These are phyloP conservation scores for Calycina marina DNA, from an alignment of 2,329 filamentous ascomycete genomes.

Conservation along the genomic window DNA sequence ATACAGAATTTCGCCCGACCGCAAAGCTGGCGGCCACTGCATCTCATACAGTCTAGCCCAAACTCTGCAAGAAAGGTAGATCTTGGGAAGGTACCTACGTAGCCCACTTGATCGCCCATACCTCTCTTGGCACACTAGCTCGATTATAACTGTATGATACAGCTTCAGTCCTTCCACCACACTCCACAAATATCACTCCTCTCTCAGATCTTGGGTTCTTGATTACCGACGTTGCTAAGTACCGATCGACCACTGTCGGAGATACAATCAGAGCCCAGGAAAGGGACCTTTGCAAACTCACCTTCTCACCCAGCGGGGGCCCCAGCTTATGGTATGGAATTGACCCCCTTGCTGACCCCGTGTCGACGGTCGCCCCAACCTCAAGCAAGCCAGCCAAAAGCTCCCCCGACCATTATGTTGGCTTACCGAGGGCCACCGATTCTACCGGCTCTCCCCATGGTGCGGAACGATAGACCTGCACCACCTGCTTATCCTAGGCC, in stretches of 20 bases:
- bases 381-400: conserved; percentile 1
- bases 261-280: too few species aligned
- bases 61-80: conserved; percentile 3
- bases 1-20: conserved; percentile 7
- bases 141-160: neutral
- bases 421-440: too few species aligned
- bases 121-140: neutral
- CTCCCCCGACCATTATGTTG: conserved; percentile 5
- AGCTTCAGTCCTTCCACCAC: neutral
- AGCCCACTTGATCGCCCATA: neutral
- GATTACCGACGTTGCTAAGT: neutral
- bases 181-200: neutral
- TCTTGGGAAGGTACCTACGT: conserved; percentile 10
- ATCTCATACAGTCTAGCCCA: conserved; percentile 8
- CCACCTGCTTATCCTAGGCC: conserved; percentile 5
- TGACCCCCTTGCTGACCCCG: too few species aligned
- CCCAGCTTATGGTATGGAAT: too few species aligned
- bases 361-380: neutral
- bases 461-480: conserved; percentile 5
- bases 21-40: conserved; percentile 14
- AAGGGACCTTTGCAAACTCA: too few species aligned
- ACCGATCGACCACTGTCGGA: neutral
- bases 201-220: too few species aligned
- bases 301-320: too few species aligned
- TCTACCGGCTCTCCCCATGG: too few species aligned